These are phyloP conservation scores for Botrytis pseudocinerea DNA, from an alignment of 2,329 filamentous ascomycete species.

Conservation along the genomic window DNA sequence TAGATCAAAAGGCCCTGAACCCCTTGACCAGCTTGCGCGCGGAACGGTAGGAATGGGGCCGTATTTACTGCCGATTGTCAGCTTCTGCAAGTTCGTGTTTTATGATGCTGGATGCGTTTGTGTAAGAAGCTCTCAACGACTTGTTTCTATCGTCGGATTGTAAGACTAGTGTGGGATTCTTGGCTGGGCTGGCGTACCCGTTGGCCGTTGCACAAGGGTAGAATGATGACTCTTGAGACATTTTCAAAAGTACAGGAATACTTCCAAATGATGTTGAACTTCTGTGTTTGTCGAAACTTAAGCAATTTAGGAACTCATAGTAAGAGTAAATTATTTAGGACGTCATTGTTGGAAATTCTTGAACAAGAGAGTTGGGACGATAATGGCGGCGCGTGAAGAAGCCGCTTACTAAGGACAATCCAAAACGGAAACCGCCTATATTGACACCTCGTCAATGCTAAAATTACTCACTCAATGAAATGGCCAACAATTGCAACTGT, in stretches of 20 bases:
- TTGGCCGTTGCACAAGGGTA: constrained; percentile 9
- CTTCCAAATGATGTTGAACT: background rate
- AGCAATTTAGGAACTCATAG: background rate
- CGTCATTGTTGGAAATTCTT: background rate
- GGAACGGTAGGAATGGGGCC: constrained; percentile 8
- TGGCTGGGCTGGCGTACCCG: background rate
- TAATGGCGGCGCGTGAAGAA: background rate
- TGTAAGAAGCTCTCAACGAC: constrained; percentile 2
- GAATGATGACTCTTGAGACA: background rate
- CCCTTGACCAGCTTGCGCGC: background rate
- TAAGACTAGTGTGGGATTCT: constrained; percentile 1
- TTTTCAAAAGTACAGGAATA: background rate
- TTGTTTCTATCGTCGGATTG: constrained; percentile 3
- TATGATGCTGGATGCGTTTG: background rate
- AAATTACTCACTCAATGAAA: background rate
- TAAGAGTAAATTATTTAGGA: background rate
- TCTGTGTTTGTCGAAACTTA: background rate
- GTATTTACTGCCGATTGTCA: constrained; percentile 2
- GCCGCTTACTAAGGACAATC: constrained; percentile 3
- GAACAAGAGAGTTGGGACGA: background rate
- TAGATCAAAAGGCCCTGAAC: constrained; percentile 2
- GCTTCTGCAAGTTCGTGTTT: constrained; percentile 16
- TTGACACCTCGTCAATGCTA: background rate
- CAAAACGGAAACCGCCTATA: background rate
- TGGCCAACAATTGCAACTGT: background rate